A percentile compares a stretch with the other conserved stretches of the same genome.
These are phyloP conservation scores for Leccinum solheimii DNA, from an alignment of 1,284 basidiomycete species.

Conservation along the genomic window DNA sequence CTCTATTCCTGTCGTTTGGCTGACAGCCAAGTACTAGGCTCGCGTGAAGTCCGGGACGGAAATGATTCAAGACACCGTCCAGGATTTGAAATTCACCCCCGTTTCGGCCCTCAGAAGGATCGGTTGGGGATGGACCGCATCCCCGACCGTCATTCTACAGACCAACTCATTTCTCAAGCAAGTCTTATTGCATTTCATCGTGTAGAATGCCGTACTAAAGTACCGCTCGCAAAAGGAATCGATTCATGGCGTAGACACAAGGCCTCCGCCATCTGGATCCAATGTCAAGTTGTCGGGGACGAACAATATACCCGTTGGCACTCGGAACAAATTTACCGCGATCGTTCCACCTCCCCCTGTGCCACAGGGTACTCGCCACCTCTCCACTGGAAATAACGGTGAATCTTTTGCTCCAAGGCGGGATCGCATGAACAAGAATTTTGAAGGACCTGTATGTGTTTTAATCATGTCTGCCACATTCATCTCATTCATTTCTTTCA, in stretches of 20 bases:
- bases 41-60: conserved; percentile 28
- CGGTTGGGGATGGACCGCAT: conserved; percentile 17
- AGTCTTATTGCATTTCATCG: conserved; percentile 9
- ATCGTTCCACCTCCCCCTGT: conserved; percentile 3
- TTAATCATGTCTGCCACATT: not conserved
- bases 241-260: conserved; percentile 20
- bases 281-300: conserved; percentile 36
- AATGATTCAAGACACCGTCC: conserved; percentile 23
- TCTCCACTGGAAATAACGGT: conserved; percentile 19
- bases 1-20: not conserved
- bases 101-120: conserved; percentile 23
- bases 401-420: conserved; percentile 25
- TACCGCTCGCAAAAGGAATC: conserved; percentile 24
- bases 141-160: conserved; percentile 15
- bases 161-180: conserved; percentile 22
- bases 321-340: conserved; percentile 25
- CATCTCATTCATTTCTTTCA: conserved; percentile 13
- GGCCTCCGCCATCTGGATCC: conserved; percentile 16
- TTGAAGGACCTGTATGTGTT: conserved; percentile 26
- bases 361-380: not conserved
- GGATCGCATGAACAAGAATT: conserved; percentile 19
- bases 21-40: conserved; percentile 5
- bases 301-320: conserved; percentile 35
- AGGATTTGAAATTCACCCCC: conserved; percentile 15
- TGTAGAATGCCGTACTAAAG: not conserved